Evolutionary conservation across 2,329 filamentous ascomycete species (phyloP).

Genomic region (Arthroderma sp.): DNA sequence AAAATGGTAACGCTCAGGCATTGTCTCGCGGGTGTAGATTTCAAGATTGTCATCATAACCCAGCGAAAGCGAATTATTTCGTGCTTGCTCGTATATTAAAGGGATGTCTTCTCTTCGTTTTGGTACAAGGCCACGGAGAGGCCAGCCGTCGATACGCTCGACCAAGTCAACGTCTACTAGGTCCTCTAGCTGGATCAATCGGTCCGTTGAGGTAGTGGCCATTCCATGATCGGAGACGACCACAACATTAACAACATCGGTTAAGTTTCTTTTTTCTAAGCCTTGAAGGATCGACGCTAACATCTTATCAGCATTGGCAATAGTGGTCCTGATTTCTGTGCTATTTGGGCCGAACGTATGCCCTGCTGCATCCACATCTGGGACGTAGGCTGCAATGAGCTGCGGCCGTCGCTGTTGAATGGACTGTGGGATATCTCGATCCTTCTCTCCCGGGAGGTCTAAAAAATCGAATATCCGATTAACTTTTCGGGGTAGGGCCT

Average conservation of each 20-base stretch:
- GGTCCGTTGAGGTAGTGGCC: slow-evolving; percentile 74
- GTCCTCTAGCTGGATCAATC: slow-evolving; percentile 82
- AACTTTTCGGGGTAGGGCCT: slow-evolving; percentile 63
- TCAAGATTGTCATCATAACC: slow-evolving; percentile 51
- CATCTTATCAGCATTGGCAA: slow-evolving; percentile 70
- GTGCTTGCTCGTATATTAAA: slow-evolving; percentile 49
- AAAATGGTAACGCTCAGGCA: slow-evolving; percentile 91
- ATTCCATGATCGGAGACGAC: slow-evolving; percentile 98
- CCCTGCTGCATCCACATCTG: slow-evolving; percentile 76
- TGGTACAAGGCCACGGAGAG: slow-evolving; percentile 74
- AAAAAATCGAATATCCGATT: slow-evolving; percentile 68
- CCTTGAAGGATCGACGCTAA: slow-evolving; percentile 63
- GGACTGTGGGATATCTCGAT: slow-evolving; percentile 27
- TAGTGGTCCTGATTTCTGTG: slow-evolving; percentile 72
- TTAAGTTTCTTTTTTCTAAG: slow-evolving; percentile 69
- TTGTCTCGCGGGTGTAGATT: slow-evolving; percentile 73
- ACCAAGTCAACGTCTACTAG: slow-evolving; percentile 66
- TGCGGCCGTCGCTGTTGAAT: slow-evolving; percentile 59
- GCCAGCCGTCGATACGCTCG: slow-evolving; percentile 86
- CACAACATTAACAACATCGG: slow-evolving; percentile 79
- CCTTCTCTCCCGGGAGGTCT: slow-evolving; percentile 64
- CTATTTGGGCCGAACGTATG: slow-evolving; percentile 89
- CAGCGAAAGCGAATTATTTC: slow-evolving; percentile 40
- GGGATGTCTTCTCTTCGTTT: slow-evolving; percentile 56
- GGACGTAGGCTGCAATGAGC: slow-evolving; percentile 87